Evolutionary conservation across 2,329 filamentous ascomycete species (phyloP).

Genomic region (Hypoxylon sp.): DNA sequence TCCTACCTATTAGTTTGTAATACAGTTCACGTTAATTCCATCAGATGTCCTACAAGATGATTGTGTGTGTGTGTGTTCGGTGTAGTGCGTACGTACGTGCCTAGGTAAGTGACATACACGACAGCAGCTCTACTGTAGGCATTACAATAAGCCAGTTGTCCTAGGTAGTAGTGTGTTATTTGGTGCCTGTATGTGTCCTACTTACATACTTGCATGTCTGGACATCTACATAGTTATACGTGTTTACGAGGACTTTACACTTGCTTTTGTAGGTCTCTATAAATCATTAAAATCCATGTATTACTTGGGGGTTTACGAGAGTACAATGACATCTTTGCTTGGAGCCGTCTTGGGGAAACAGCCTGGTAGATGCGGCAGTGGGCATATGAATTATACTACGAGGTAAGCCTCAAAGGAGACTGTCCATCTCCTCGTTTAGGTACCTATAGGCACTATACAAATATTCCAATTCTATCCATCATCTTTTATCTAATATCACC

Average conservation of each 20-base stretch:
- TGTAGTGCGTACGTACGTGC: not conserved
- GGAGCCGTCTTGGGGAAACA: not conserved
- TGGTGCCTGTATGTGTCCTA: not conserved
- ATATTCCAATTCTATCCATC: too few relatives aligned
- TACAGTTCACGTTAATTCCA: slow-evolving; percentile 20
- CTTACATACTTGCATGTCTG: too few relatives aligned
- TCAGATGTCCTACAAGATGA: not conserved
- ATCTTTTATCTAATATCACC: too few relatives aligned
- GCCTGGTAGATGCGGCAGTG: too few relatives aligned
- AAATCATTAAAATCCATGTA: not conserved
- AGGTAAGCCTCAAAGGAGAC: too few relatives aligned
- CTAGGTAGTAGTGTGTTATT: not conserved
- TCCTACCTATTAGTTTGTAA: slow-evolving; percentile 17
- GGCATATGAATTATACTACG: too few relatives aligned
- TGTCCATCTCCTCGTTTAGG: too few relatives aligned
- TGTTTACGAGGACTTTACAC: not conserved
- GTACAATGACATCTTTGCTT: not conserved
- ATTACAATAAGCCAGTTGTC: not conserved
- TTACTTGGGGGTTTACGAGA: not conserved
- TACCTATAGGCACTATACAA: too few relatives aligned
- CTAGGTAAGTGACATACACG: not conserved
- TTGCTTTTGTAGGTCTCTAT: not conserved
- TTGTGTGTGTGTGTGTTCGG: not conserved
- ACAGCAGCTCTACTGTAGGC: too few relatives aligned
- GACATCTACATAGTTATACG: too few relatives aligned